Evolutionary conservation across 2,329 filamentous ascomycete genomes (phyloP).

Genomic region (Calonectria crousiana): DNA sequence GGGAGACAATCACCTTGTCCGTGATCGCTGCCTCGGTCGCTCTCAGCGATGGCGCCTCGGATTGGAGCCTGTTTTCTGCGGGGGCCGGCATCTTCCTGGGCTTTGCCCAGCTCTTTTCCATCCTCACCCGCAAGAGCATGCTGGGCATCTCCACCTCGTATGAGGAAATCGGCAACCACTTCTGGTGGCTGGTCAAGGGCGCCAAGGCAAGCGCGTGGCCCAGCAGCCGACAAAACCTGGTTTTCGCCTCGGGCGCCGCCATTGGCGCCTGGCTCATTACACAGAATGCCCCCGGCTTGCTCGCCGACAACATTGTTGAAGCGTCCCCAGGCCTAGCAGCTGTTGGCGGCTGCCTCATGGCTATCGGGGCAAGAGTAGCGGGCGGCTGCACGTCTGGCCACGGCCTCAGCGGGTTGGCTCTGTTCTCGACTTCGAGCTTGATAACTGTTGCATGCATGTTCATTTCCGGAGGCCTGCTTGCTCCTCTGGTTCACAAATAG

Average conservation of each 20-base stretch:
- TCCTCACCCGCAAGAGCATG: constrained; percentile 64
- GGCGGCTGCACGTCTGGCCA: constrained; percentile 78
- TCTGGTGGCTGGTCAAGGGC: constrained; percentile 58
- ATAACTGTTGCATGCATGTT: constrained; percentile 72
- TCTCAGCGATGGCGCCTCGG: constrained; percentile 39
- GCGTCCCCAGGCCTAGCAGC: constrained; percentile 56
- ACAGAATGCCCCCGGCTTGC: constrained; percentile 47
- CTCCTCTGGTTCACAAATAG: constrained; percentile 41
- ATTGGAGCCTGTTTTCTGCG: constrained; percentile 55
- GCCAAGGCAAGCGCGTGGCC: constrained; percentile 42
- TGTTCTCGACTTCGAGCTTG: constrained; percentile 72
- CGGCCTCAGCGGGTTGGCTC: constrained; percentile 75
- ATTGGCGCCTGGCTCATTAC: constrained; percentile 58
- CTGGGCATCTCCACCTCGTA: constrained; percentile 73
- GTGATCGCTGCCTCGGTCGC: constrained; percentile 54
- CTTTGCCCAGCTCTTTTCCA: constrained; percentile 67
- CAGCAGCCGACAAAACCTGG: constrained; percentile 55
- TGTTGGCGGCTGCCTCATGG: constrained; percentile 68
- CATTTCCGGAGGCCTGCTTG: constrained; percentile 57
- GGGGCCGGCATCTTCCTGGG: constrained; percentile 71
- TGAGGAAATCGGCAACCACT: constrained; percentile 69
- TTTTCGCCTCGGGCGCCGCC: constrained; percentile 66
- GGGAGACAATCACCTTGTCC: constrained; percentile 57
- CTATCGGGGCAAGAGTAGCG: constrained; percentile 70
- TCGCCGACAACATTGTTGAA: constrained; percentile 41